Base-by-base conservation (phyloP, 192 early-diverging fungal genomes). In the Entophlyctis helioformis region DNA sequence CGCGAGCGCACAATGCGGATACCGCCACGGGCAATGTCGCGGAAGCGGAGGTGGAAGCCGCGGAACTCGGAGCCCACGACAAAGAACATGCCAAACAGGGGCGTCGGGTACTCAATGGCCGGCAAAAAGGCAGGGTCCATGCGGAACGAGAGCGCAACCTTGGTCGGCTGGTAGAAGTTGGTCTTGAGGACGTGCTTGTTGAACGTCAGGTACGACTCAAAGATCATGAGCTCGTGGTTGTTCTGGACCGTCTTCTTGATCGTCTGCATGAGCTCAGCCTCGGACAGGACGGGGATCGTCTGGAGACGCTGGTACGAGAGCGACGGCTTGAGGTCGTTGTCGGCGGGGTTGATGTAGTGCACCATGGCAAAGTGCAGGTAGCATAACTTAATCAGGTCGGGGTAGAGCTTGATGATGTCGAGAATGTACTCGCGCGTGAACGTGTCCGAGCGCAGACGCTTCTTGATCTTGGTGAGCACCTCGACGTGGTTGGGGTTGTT, bases 151-250 rank as follows among this genome's bases (percentile, higher is more conserved):
- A 98, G 77, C 23, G 94, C 94, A n/a, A 98, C 94, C 83, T 98
- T 98, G 59, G 94, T 95, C 26, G 91, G 84, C 72, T 98, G 91
- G 77, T 96, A 98, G 55, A 98, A 96, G 78, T 98, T 98, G 66
- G 94, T 98, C 81, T 98, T 98, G 53, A 96, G 76, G 29, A 96
- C 86, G 64, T 93, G 87, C 67, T 84, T 74, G 81, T 98, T 98
- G 74, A 98, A 96, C 43, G 84, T 84, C 19, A 98, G 62, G 71
- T 94, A 84, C 12, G 91, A 81, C 66, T 96, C 86, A 59, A 98
- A 81, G 48, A 76, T 66, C 77, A 91, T 91, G 27, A 82, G 72
- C 64, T 98, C 94, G 74, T 98, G 87, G 48, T 74, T 72, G 78
- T 96, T 98, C 50, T 82, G 72, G 35, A 91, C 89, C 35, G 81